Conservation (phyloP, 2,329 filamentous ascomycete species). For the Aspergillus pseudoglaucus region DNA sequence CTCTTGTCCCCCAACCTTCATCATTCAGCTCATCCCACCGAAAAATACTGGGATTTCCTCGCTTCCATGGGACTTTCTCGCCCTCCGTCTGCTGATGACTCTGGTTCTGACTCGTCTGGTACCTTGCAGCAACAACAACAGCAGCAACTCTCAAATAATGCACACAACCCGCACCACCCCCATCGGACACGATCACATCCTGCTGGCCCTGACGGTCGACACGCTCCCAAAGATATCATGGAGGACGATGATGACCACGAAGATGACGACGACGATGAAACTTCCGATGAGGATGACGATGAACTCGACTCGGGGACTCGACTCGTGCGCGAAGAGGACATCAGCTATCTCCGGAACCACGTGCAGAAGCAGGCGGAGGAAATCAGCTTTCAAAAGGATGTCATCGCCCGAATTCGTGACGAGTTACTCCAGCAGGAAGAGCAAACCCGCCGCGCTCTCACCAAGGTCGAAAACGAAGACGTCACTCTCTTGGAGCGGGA, state of each 20-base stretch:
- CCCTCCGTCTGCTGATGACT: slow-evolving; percentile 27
- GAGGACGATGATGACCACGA: slow-evolving; percentile 29
- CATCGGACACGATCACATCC: slow-evolving; percentile 31
- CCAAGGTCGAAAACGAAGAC: slow-evolving; percentile 76
- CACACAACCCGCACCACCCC: slow-evolving; percentile 26
- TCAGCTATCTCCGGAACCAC: slow-evolving; percentile 79
- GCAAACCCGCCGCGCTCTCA: slow-evolving; percentile 74
- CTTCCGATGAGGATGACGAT: slow-evolving; percentile 34
- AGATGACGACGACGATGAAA: slow-evolving; percentile 29
- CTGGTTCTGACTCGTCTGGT: slow-evolving; percentile 28
- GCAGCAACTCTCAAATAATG: background rate
- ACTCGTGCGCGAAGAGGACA: slow-evolving; percentile 67
- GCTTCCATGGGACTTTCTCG: slow-evolving; percentile 28
- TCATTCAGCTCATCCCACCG: slow-evolving; percentile 53
- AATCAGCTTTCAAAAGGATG: slow-evolving; percentile 78
- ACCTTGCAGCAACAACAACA: slow-evolving; percentile 27
- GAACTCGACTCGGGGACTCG: slow-evolving; percentile 47
- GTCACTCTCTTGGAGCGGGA: slow-evolving; percentile 87
- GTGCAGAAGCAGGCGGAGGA: slow-evolving; percentile 90
- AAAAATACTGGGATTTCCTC: slow-evolving; percentile 26
- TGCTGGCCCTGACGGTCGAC: slow-evolving; percentile 24
- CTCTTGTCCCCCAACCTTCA: slow-evolving; percentile 71
- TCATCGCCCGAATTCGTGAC: slow-evolving; percentile 77
- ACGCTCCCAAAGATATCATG: slow-evolving; percentile 23
- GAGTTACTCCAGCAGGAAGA: slow-evolving; percentile 81